Conservation (phyloP, 441 rosid species). For the Flueggea neowawraea region DNA sequence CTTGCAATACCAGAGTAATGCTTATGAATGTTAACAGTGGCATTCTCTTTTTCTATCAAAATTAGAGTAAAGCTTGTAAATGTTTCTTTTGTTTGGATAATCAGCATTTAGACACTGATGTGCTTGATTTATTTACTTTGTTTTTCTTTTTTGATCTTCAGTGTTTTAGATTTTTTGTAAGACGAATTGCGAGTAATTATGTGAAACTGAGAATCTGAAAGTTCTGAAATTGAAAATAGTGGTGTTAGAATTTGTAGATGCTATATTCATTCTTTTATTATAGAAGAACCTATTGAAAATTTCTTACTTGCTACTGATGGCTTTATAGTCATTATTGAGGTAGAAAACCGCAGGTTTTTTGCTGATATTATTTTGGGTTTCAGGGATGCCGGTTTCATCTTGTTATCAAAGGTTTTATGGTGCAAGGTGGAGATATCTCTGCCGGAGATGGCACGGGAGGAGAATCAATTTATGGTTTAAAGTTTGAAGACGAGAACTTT, state of each 20-base stretch:
- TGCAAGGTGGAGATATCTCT: constrained; percentile 94
- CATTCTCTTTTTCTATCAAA: no score
- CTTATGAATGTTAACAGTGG: no score
- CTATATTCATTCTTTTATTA: no score
- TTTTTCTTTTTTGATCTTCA: neutral
- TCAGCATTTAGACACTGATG: neutral
- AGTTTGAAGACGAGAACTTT: constrained; percentile 91
- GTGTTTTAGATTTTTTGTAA: neutral
- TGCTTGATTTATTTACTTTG: neutral
- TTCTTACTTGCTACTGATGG: no score
- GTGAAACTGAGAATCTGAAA: no score
- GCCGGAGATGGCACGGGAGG: constrained; percentile 94
- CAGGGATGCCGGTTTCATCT: constrained; percentile 90
- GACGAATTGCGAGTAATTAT: no score
- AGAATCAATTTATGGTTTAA: constrained; percentile 85
- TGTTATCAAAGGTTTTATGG: constrained; percentile 83
- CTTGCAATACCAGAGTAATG: no score
- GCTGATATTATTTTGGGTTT: constrained; percentile 13
- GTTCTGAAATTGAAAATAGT: no score
- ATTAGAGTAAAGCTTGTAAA: no score
- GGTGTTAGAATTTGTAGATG: no score
- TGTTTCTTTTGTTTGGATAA: neutral
- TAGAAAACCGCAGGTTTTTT: neutral
- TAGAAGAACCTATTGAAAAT: no score
- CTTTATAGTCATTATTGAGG: no score